These are phyloP conservation scores for Nicotiana obtusifolia DNA, from an alignment of 257 asterid genomes.

Conservation along the genomic window DNA sequence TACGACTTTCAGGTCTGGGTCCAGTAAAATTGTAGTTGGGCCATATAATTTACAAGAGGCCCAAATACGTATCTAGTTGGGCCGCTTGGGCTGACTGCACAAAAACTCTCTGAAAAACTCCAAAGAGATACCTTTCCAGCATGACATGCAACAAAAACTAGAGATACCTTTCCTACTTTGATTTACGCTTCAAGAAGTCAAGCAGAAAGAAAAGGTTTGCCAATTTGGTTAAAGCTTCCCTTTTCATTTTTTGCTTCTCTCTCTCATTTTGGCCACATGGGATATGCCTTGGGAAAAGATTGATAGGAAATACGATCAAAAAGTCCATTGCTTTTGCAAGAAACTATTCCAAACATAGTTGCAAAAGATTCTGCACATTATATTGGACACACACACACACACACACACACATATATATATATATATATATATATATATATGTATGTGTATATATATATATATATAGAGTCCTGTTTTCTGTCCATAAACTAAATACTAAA, in stretches of 20 bases:
- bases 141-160: not conserved
- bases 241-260: not conserved
- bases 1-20: not conserved
- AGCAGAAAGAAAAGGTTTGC: not conserved
- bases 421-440: too few relatives aligned
- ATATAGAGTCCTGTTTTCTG: not conserved
- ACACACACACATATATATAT: too few relatives aligned
- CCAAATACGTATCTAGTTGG: not conserved
- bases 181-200: not conserved
- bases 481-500: not conserved
- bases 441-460: too few relatives aligned
- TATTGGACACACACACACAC: not conserved
- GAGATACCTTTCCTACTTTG: not conserved
- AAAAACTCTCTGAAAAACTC: not conserved
- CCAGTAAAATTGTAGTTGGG: not conserved
- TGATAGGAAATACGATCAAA: not conserved
- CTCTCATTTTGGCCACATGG: not conserved
- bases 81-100: not conserved
- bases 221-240: not conserved
- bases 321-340: not conserved
- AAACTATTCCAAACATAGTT: conserved; percentile 8
- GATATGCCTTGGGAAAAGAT: not conserved
- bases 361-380: not conserved
- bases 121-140: not conserved
- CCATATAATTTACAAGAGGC: not conserved